A percentile compares a stretch with the other conserved stretches of the same genome.
Evolutionary conservation across 495 filamentous ascomycete species (phyloP).

Genomic region (Neurospora sp.): DNA sequence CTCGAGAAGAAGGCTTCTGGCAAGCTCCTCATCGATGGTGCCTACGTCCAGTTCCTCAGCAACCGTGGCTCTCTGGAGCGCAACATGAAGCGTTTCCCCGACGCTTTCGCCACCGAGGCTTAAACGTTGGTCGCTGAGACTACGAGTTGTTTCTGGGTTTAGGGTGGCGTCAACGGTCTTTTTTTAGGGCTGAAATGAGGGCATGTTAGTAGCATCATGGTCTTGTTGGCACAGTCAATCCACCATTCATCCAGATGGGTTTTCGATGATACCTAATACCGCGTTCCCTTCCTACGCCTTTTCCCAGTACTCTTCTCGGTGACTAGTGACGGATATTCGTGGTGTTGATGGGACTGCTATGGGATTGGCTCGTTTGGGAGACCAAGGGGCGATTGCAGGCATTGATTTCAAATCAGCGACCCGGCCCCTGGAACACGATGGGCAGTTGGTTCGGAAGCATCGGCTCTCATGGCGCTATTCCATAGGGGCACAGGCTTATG

Average conservation of each 20-base stretch:
- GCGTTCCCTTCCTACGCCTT: background rate
- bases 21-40: conserved; percentile 87
- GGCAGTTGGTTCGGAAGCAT: background rate
- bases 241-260: conserved; percentile 17
- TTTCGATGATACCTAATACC: conserved; percentile 1
- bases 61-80: conserved; percentile 75
- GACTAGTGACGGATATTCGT: background rate
- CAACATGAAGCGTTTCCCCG: conserved; percentile 89
- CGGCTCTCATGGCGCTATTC: background rate
- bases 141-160: conserved; percentile 29
- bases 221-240: conserved; percentile 23
- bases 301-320: background rate
- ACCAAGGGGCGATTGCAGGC: background rate
- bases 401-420: background rate
- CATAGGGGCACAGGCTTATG: background rate
- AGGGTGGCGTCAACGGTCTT: conserved; percentile 25
- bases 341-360: background rate
- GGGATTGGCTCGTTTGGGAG: background rate
- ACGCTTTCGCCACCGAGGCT: conserved; percentile 58
- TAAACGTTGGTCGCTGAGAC: conserved; percentile 18
- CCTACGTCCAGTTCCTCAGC: conserved; percentile 95
- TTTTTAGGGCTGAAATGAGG: conserved; percentile 22
- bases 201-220: conserved; percentile 22
- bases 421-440: background rate
- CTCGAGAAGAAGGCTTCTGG: conserved; percentile 82